Conservation (phyloP, 176 grass and related monocot species). For the Zizania latifolia region DNA sequence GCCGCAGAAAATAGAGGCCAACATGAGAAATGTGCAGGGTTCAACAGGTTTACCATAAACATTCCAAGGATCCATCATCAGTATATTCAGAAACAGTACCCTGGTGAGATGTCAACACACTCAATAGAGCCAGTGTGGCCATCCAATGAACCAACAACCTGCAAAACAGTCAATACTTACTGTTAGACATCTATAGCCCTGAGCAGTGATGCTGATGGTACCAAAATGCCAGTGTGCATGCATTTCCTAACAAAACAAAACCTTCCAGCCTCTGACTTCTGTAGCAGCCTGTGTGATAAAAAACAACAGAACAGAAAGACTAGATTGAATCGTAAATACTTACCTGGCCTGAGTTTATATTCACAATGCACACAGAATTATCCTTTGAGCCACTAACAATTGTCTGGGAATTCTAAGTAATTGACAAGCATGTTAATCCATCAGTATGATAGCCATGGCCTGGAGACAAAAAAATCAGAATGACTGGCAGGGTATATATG, state of each 20-base stretch:
- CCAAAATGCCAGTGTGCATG: not conserved
- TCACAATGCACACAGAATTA: constrained; percentile 75
- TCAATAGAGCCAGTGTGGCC: constrained; percentile 64
- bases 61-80: not conserved
- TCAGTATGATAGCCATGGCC: constrained; percentile 79
- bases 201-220: not conserved
- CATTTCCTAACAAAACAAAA: constrained; percentile 9
- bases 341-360: constrained; percentile 68
- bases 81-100: constrained; percentile 35
- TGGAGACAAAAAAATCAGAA: constrained; percentile 15
- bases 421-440: constrained; percentile 79
- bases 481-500: not conserved
- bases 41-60: not conserved
- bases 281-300: not conserved
- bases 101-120: constrained; percentile 57
- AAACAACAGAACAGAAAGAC: not conserved
- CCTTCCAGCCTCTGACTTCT: not conserved
- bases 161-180: not conserved
- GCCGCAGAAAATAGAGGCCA: constrained; percentile 22
- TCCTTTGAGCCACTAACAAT: constrained; percentile 74
- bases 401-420: constrained; percentile 64
- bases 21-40: not conserved
- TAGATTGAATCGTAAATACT: constrained; percentile 13
- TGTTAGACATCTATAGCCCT: not conserved
- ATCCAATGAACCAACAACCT: constrained; percentile 57